phyloP scores from a whole-genome alignment of 1,284 basidiomycete genomes.

The Omphalotus olearius region DNA sequence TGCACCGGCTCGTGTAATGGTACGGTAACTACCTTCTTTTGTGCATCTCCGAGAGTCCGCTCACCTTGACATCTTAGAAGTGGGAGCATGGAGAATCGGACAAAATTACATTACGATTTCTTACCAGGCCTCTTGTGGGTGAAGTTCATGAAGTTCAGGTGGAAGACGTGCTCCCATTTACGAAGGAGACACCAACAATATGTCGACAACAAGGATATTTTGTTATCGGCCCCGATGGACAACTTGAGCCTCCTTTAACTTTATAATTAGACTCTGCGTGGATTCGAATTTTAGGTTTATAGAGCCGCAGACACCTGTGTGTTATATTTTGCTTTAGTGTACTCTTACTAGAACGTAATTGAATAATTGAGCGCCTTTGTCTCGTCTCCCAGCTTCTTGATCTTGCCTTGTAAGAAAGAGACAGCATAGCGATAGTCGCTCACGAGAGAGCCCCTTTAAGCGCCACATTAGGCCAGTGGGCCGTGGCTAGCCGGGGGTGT shows the following conservation, averaged over 20 bases:
- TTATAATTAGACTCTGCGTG: too few relatives aligned
- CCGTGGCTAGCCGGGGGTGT: too few relatives aligned
- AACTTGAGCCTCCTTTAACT: neutral
- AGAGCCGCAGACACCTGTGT: too few relatives aligned
- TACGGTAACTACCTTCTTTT: neutral
- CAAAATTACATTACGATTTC: neutral
- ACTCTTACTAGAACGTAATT: too few relatives aligned
- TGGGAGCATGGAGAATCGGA: neutral
- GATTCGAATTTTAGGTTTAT: too few relatives aligned
- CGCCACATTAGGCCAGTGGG: too few relatives aligned
- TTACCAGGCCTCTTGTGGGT: neutral
- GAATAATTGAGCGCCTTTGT: too few relatives aligned
- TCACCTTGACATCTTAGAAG: neutral
- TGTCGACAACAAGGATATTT: neutral
- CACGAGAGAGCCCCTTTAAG: too few relatives aligned
- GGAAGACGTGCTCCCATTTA: conserved; percentile 4
- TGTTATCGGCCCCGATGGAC: neutral
- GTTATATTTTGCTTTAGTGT: too few relatives aligned
- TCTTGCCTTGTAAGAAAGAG: neutral
- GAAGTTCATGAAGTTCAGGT: neutral
- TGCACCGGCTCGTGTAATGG: neutral
- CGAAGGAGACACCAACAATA: neutral
- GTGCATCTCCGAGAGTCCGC: too few relatives aligned
- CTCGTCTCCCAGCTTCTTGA: neutral
- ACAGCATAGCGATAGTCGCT: too few relatives aligned